A percentile compares a stretch with the other conserved stretches of the same genome.
Evolutionary conservation across 1,139 yeast species (phyloP).

Genomic region (Lodderomyces beijingensis): DNA sequence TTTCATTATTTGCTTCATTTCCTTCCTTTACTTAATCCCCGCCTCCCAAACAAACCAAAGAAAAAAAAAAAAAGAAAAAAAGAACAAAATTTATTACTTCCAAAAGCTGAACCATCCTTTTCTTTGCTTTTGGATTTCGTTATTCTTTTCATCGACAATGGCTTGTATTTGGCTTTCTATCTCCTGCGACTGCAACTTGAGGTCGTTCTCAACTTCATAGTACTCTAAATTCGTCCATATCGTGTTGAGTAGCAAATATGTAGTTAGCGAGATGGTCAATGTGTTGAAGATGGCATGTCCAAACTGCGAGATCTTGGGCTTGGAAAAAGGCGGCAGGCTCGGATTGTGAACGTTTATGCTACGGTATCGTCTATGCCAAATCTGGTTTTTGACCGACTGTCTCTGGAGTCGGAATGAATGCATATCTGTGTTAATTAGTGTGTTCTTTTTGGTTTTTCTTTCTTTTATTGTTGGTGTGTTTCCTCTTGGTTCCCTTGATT

Average conservation of each 20-base stretch:
- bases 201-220: conserved; percentile 23
- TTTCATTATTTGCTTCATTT: conserved; percentile 2
- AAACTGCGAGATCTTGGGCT: conserved; percentile 38
- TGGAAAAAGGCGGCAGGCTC: conserved; percentile 8
- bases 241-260: conserved; percentile 35
- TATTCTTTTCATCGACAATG: conserved; percentile 27
- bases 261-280: conserved; percentile 37
- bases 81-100: no score
- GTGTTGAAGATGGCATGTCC: conserved; percentile 36
- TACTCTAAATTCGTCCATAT: conserved; percentile 31
- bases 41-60: no score
- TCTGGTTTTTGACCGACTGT: no score
- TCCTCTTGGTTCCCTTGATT: no score
- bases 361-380: no score
- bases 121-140: conserved; percentile 12
- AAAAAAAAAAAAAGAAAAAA: no score
- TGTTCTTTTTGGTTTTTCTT: no score
- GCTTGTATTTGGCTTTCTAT: conserved; percentile 31
- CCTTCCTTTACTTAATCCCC: no score
- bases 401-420: no score
- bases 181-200: conserved; percentile 20
- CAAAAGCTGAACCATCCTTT: conserved; percentile 10
- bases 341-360: background rate
- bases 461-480: no score
- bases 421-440: no score